These are phyloP conservation scores for Xanthoconium separans DNA, from an alignment of 1,284 basidiomycete species.

Conservation along the genomic window DNA sequence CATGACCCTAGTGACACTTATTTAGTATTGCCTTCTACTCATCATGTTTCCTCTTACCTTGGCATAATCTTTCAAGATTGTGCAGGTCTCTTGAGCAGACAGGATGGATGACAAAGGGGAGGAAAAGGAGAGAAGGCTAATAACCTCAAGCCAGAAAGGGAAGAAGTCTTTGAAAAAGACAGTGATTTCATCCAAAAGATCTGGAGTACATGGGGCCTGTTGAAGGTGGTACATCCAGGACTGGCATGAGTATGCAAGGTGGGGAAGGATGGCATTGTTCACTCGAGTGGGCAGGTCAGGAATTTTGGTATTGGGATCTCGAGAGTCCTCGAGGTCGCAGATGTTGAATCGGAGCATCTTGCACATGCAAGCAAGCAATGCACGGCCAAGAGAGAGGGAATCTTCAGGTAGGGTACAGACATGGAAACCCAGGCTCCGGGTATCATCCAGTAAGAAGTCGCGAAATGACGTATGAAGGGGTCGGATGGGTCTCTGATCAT, in stretches of 20 bases:
- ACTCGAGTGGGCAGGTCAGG: neutral
- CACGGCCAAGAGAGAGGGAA: neutral
- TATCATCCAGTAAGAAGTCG: neutral
- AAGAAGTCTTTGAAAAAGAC: neutral
- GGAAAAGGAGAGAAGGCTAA: neutral
- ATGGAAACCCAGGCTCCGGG: neutral
- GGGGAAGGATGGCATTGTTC: neutral
- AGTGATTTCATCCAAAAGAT: neutral
- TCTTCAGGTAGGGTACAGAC: neutral
- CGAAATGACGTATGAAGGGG: neutral
- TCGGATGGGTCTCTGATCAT: neutral
- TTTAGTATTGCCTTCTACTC: neutral
- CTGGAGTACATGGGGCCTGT: neutral
- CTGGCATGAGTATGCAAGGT: neutral
- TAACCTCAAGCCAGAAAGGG: neutral
- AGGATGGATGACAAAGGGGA: neutral
- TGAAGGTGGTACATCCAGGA: neutral
- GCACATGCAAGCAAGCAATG: neutral
- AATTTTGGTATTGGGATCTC: neutral
- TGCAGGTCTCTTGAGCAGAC: neutral
- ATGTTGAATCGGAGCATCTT: neutral
- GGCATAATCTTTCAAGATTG: neutral
- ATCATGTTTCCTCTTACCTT: neutral
- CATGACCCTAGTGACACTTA: neutral
- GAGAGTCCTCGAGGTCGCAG: neutral